Percentiles rank a stretch among this genome's conserved stretches.
These are phyloP conservation scores for Beta vulgaris DNA, from an alignment of 148 eudicot species.

Conservation along the genomic window DNA sequence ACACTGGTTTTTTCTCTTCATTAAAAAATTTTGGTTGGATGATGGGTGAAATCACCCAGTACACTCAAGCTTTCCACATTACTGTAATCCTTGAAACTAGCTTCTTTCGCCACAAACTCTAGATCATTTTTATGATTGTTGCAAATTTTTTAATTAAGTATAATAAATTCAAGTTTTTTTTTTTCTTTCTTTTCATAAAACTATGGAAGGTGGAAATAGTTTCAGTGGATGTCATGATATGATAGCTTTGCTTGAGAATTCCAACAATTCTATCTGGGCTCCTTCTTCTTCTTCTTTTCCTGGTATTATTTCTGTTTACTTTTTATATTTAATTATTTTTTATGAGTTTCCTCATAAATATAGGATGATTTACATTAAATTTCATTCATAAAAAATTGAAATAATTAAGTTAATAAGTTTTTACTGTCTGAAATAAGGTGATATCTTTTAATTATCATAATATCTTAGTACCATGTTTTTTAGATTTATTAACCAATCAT, in stretches of 20 bases:
- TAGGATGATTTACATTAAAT: constrained; percentile 3
- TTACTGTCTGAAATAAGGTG: no score
- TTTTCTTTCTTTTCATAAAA: neutral
- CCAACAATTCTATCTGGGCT: constrained; percentile 41
- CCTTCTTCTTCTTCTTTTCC: constrained; percentile 47
- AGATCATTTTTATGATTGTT: neutral
- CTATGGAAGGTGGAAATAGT: constrained; percentile 38
- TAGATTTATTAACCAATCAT: neutral
- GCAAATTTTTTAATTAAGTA: neutral
- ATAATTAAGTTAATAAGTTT: no score
- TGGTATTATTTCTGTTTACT: constrained; percentile 35
- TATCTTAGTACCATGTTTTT: no score
- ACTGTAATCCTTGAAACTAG: constrained; percentile 21
- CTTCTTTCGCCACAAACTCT: constrained; percentile 31
- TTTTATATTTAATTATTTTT: neutral
- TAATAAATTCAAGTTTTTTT: neutral
- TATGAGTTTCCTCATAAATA: neutral
- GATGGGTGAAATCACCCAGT: constrained; percentile 35
- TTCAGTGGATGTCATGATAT: constrained; percentile 22
- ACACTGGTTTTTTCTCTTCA: neutral
- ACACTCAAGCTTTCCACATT: constrained; percentile 24
- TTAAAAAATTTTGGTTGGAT: constrained; percentile 5
- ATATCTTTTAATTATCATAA: no score
- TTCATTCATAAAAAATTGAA: constrained; percentile 29
- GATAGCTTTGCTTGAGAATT: constrained; percentile 29